Conservation (phyloP, 1,284 basidiomycete genomes). For the Sanghuangporus sanghuang region DNA sequence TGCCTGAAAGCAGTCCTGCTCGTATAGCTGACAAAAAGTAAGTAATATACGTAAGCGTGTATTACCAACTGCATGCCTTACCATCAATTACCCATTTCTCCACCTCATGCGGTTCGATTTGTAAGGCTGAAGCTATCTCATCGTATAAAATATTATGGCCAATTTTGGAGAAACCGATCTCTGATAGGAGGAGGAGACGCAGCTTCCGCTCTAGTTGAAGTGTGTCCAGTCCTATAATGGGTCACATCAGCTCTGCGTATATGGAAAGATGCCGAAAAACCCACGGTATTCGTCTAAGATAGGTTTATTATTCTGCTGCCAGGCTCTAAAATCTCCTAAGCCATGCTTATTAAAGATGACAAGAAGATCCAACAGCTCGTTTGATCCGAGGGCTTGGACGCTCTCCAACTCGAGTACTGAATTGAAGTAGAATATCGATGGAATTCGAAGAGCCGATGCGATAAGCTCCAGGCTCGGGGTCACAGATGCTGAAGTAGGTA, state of each 20-base stretch:
- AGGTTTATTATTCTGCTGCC: constrained; percentile 51
- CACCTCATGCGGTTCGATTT: constrained; percentile 66
- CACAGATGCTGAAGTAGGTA: constrained; percentile 48
- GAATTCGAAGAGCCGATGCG: constrained; percentile 63
- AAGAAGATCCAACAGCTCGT: constrained; percentile 64
- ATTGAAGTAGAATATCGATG: constrained; percentile 76
- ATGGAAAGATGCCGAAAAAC: constrained; percentile 24
- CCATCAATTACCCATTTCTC: constrained; percentile 94
- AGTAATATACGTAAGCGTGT: neutral
- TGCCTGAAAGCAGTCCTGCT: constrained; percentile 75
- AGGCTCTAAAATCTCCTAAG: constrained; percentile 59
- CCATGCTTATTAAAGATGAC: constrained; percentile 69
- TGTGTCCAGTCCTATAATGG: constrained; percentile 42
- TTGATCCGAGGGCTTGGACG: constrained; percentile 62
- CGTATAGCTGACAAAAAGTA: constrained; percentile 64
- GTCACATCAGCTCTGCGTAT: neutral
- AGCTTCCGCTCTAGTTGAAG: constrained; percentile 75
- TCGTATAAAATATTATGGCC: constrained; percentile 75
- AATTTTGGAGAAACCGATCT: constrained; percentile 72
- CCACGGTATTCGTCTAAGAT: constrained; percentile 57
- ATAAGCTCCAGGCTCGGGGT: constrained; percentile 56
- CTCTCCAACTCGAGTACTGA: constrained; percentile 74
- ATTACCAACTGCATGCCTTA: constrained; percentile 29
- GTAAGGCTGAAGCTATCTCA: constrained; percentile 64
- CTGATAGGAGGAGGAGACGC: constrained; percentile 73